These are phyloP conservation scores for Blastocystis sp. DNA, from an alignment of 352 stramenopile genomes.

Conservation along the genomic window DNA sequence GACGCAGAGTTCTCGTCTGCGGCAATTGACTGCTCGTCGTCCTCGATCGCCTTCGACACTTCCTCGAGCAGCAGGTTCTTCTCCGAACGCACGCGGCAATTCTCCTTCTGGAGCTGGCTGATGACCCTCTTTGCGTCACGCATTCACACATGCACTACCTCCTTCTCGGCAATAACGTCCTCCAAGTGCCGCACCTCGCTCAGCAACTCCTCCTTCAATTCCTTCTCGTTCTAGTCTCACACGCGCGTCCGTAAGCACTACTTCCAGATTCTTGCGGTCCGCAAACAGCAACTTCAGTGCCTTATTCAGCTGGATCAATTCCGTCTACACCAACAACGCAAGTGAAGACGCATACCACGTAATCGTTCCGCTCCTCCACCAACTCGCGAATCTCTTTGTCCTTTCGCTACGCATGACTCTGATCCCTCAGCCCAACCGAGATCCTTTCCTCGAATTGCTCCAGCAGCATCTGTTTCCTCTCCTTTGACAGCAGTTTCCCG, in stretches of 20 bases:
- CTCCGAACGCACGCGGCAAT: conserved; percentile 18
- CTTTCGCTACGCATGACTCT: not conserved
- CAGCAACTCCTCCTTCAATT: conserved; percentile 1
- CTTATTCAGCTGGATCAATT: conserved; percentile 36
- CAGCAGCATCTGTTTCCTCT: not conserved
- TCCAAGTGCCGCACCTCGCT: conserved; percentile 1
- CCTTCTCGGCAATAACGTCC: conserved; percentile 27
- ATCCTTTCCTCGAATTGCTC: not conserved
- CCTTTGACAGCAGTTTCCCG: not conserved
- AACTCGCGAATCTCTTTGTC: conserved; percentile 14
- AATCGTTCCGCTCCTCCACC: conserved; percentile 33
- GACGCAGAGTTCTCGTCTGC: not conserved
- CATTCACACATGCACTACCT: not conserved
- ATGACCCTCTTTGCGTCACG: conserved; percentile 7
- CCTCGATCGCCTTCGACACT: conserved; percentile 33
- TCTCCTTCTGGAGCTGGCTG: conserved; percentile 56
- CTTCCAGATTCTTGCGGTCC: conserved; percentile 16
- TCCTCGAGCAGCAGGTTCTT: conserved; percentile 49
- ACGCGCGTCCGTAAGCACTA: not conserved
- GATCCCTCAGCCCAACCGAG: not conserved
- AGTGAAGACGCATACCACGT: not conserved
- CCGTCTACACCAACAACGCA: conserved; percentile 11
- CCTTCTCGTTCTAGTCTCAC: conserved; percentile 30
- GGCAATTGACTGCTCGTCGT: conserved; percentile 19
- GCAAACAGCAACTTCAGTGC: conserved; percentile 21